Evolutionary conservation across 371 early-diverging fungal genomes (phyloP).

Genomic region (Mucor mucedo): DNA sequence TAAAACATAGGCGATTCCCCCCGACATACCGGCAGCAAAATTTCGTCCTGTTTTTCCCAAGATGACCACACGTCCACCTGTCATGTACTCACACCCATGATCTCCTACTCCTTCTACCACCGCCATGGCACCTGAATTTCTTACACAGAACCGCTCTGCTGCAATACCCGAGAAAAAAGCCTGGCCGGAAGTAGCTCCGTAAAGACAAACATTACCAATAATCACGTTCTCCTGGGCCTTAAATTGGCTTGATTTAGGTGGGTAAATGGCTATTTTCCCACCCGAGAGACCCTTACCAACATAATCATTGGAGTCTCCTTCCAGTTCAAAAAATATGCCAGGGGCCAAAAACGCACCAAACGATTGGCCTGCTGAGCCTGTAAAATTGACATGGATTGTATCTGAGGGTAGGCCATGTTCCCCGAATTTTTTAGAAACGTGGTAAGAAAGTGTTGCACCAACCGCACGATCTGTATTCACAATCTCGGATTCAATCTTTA

Average conservation of each 20-base stretch:
- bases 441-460: constrained; percentile 89
- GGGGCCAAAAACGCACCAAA: constrained; percentile 93
- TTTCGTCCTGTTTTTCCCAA: constrained; percentile 88
- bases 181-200: constrained; percentile 94
- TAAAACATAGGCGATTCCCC: constrained; percentile 91
- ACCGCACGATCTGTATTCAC: constrained; percentile 95
- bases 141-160: constrained; percentile 97
- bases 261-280: constrained; percentile 87
- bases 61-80: constrained; percentile 88
- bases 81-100: constrained; percentile 99
- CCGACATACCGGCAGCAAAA: constrained; percentile 97
- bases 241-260: constrained; percentile 80
- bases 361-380: constrained; percentile 96
- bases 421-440: constrained; percentile 81
- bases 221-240: constrained; percentile 87
- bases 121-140: constrained; percentile 96
- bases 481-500: constrained; percentile 67
- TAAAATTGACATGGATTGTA: constrained; percentile 82
- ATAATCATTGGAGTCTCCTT: constrained; percentile 98
- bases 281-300: constrained; percentile 98
- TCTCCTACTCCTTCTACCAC: constrained; percentile 97
- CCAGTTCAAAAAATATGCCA: constrained; percentile 89
- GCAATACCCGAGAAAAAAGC: constrained; percentile 94
- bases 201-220: constrained; percentile 96
- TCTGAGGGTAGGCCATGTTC: constrained; percentile 85